These are phyloP conservation scores for Lecanoromycetidae sp. DNA, from an alignment of 2,329 filamentous ascomycete species.

Conservation along the genomic window DNA sequence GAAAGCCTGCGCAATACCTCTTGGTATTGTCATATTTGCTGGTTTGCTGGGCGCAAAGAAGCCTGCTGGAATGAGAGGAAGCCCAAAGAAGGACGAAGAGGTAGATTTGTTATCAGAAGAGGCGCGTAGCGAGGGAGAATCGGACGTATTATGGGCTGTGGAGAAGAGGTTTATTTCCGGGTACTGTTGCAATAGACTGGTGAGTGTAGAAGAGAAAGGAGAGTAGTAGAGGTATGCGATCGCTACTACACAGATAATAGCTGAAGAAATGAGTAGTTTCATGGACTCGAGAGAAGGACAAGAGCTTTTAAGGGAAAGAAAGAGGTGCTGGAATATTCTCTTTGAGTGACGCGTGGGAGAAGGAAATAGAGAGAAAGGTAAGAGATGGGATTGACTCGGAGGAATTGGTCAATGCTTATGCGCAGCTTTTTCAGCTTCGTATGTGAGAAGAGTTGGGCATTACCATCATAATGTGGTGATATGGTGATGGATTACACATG, in stretches of 20 bases:
- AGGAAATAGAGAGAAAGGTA: background rate
- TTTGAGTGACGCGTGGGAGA: background rate
- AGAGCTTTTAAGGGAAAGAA: constrained; percentile 11
- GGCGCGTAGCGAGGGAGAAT: background rate
- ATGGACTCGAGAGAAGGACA: constrained; percentile 7
- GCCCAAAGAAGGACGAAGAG: constrained; percentile 31
- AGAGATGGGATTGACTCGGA: background rate
- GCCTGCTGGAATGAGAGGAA: constrained; percentile 39
- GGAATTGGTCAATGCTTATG: background rate
- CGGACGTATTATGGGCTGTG: background rate
- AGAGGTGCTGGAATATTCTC: constrained; percentile 14
- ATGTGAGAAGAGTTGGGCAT: background rate
- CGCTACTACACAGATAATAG: constrained; percentile 6
- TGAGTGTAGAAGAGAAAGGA: background rate
- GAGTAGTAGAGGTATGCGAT: constrained; percentile 1
- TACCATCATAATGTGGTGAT: too few species aligned
- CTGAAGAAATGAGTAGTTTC: constrained; percentile 12
- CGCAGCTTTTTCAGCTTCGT: background rate
- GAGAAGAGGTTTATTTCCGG: background rate
- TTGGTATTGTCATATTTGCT: constrained; percentile 52
- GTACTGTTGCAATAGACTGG: background rate
- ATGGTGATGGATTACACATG: background rate
- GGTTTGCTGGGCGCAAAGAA: constrained; percentile 16
- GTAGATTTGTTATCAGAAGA: background rate
- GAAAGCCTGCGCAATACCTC: constrained; percentile 72